These are phyloP conservation scores for Paecilomyces niveus DNA, from an alignment of 2,329 filamentous ascomycete species.

Conservation along the genomic window DNA sequence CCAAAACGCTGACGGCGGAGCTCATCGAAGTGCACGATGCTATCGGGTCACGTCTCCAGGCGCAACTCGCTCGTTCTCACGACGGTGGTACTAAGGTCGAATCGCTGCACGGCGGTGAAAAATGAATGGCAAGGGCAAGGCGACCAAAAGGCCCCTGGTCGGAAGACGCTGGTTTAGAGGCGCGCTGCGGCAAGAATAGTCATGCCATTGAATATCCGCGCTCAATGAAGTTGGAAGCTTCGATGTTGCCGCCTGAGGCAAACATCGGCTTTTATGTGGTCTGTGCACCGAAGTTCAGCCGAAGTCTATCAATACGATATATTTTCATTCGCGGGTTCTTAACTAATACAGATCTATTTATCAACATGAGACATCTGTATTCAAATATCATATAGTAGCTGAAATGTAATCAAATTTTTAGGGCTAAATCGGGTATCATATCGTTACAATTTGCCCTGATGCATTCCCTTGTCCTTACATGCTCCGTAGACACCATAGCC, in stretches of 20 bases:
- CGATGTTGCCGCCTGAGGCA: conserved; percentile 1
- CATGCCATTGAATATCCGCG: not conserved
- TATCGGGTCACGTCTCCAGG: not conserved
- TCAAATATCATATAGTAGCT: not conserved
- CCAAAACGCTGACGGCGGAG: not conserved
- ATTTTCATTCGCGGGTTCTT: too few relatives aligned
- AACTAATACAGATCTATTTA: too few relatives aligned
- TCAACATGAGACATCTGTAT: too few relatives aligned
- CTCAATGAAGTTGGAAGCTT: not conserved
- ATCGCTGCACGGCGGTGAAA: not conserved
- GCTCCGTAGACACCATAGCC: not conserved
- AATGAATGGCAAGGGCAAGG: not conserved
- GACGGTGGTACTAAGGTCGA: not conserved
- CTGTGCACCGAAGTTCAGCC: not conserved
- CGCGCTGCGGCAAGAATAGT: not conserved
- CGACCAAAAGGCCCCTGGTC: not conserved
- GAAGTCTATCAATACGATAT: not conserved
- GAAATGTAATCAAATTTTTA: not conserved
- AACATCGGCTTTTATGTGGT: not conserved
- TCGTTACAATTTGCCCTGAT: conserved; percentile 16
- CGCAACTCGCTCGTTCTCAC: not conserved
- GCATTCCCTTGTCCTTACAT: not conserved
- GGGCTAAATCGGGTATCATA: conserved; percentile 21
- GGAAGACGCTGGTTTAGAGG: not conserved
- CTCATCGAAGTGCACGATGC: not conserved